Evolutionary conservation across 129 eudicot species (phyloP).

Genomic region (Erigeron canadensis): DNA sequence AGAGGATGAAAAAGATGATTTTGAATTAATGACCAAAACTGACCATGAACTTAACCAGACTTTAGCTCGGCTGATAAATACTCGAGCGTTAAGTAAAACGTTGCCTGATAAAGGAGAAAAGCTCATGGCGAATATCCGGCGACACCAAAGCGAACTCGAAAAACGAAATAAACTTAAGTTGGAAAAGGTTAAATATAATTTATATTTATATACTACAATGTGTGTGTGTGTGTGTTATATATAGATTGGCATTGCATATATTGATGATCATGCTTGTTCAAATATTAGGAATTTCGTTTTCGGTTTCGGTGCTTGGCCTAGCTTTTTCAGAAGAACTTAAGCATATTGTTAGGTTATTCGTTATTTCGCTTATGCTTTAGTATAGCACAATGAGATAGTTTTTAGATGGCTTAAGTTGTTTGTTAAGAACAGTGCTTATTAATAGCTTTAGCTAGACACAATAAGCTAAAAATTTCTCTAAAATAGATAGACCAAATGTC

Average conservation of each 20-base stretch:
- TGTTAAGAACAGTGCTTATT: too few relatives aligned
- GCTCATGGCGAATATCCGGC: constrained; percentile 20
- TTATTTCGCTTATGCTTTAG: too few relatives aligned
- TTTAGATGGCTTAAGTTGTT: too few relatives aligned
- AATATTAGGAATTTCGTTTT: constrained; percentile 11
- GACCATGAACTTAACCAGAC: constrained; percentile 17
- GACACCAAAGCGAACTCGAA: constrained; percentile 35
- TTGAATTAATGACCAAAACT: constrained; percentile 12
- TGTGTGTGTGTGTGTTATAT: too few relatives aligned
- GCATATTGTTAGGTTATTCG: too few relatives aligned
- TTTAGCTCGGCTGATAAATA: neutral
- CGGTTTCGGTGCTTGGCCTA: too few relatives aligned
- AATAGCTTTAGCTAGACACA: too few relatives aligned
- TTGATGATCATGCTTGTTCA: neutral
- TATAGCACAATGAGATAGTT: too few relatives aligned
- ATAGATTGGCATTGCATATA: neutral
- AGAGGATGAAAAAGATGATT: constrained; percentile 4
- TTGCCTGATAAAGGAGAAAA: constrained; percentile 56
- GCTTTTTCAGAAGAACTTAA: too few relatives aligned
- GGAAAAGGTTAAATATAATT: constrained; percentile 43
- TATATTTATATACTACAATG: neutral
- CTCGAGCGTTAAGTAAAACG: neutral
- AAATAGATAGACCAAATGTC: too few relatives aligned
- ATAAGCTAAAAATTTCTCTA: too few relatives aligned
- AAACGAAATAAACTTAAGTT: constrained; percentile 20